Evolutionary conservation across 108 stramenopile genomes (phyloP).

Genomic region (Parmales sp.): DNA sequence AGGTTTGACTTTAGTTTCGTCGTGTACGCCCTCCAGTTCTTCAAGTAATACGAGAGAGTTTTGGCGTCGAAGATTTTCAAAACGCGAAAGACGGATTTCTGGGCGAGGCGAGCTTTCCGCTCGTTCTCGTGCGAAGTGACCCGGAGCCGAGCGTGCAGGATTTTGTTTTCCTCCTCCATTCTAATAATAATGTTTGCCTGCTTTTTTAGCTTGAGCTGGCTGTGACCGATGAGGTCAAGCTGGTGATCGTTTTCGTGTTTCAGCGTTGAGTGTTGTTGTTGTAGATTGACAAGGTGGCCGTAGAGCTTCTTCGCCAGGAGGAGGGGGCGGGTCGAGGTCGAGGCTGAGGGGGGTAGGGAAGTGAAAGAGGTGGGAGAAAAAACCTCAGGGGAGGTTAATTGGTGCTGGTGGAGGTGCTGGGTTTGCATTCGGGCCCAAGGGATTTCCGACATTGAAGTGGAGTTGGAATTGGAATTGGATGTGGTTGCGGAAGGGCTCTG

Average conservation of each 20-base stretch:
- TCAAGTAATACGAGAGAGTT: background rate
- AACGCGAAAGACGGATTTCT: background rate
- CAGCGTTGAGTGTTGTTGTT: background rate
- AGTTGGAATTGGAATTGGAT: no score
- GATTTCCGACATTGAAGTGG: no score
- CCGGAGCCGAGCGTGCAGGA: background rate
- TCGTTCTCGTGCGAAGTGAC: background rate
- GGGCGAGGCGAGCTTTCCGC: background rate
- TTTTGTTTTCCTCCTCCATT: background rate
- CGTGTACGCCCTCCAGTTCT: background rate
- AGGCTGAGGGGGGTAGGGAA: no score
- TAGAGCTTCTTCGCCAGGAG: no score
- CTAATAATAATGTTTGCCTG: background rate
- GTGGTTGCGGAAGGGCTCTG: no score
- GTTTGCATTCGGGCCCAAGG: no score
- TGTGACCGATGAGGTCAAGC: background rate
- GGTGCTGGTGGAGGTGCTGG: no score
- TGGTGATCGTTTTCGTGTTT: background rate
- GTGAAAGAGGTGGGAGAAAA: no score
- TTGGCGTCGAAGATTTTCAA: background rate
- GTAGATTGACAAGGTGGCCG: conserved; percentile 6
- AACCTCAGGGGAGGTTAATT: no score
- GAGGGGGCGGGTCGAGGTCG: no score
- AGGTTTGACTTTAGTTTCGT: background rate
- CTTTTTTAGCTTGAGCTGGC: background rate